Conservation (phyloP, 352 stramenopile genomes). For the Blastocystis sp. region DNA sequence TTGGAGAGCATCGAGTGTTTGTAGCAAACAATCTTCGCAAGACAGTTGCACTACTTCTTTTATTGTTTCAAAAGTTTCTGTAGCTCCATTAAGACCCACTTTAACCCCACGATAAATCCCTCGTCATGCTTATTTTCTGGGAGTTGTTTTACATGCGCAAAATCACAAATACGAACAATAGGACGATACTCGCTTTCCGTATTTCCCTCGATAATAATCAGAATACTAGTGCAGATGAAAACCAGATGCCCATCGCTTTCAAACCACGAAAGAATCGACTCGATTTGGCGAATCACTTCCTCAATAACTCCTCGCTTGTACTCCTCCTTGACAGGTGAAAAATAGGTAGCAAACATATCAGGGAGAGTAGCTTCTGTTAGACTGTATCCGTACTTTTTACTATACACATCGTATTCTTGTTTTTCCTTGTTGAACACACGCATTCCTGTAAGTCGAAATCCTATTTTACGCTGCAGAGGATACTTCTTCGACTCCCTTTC, state of each 20-base stretch:
- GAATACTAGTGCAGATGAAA: constrained; percentile 56
- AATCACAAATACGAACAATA: constrained; percentile 7
- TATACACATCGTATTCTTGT: constrained; percentile 21
- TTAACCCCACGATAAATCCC: constrained; percentile 31
- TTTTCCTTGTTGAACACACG: constrained; percentile 42
- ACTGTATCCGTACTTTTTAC: constrained; percentile 59
- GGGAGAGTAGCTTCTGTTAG: constrained; percentile 14
- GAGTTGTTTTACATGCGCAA: constrained; percentile 31
- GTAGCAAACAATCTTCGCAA: background rate
- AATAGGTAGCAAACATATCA: constrained; percentile 33
- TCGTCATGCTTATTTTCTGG: background rate
- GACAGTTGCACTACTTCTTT: background rate
- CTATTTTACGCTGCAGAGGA: constrained; percentile 39
- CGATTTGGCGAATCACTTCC: constrained; percentile 19
- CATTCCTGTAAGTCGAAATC: constrained; percentile 60
- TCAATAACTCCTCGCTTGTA: background rate
- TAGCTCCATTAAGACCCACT: background rate
- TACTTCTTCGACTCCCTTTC: constrained; percentile 61
- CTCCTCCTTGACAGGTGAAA: background rate
- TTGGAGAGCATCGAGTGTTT: background rate
- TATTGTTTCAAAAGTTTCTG: background rate
- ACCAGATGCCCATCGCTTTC: background rate
- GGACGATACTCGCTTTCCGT: background rate
- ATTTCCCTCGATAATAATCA: constrained; percentile 48
- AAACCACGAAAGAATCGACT: constrained; percentile 2